Percentiles rank a stretch among this genome's conserved stretches.
phyloP scores from a whole-genome alignment of 2,329 filamentous ascomycete species.

The Coniella vitis region DNA sequence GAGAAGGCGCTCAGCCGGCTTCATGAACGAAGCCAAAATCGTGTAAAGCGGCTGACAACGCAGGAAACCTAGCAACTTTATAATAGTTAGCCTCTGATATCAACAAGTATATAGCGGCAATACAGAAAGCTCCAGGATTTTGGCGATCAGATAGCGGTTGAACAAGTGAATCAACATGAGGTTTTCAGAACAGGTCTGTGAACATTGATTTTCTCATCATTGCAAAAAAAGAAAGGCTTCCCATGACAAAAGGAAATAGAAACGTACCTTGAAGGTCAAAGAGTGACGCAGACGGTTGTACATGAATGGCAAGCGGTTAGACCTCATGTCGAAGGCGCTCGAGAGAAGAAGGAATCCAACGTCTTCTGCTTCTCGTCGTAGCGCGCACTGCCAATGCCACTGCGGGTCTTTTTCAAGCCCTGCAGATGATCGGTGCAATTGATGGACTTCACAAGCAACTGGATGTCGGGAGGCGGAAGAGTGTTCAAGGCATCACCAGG shows the following conservation, averaged over 20 bases:
- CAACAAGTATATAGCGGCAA: slow-evolving; percentile 2
- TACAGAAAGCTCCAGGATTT: slow-evolving; percentile 11
- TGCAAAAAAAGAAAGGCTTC: slow-evolving; percentile 32
- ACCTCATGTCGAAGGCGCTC: slow-evolving; percentile 43
- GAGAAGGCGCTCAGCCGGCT: no score
- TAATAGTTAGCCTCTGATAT: slow-evolving; percentile 8
- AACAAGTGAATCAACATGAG: slow-evolving; percentile 64
- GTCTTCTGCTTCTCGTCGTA: slow-evolving; percentile 71
- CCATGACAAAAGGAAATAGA: slow-evolving; percentile 11
- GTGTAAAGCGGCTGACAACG: no score
- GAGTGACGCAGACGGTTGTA: background rate
- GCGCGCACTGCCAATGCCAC: slow-evolving; percentile 72
- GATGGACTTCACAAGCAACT: slow-evolving; percentile 46
- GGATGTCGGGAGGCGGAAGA: slow-evolving; percentile 1
- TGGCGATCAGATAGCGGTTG: slow-evolving; percentile 72
- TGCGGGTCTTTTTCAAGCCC: slow-evolving; percentile 70
- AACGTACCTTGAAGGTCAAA: slow-evolving; percentile 32
- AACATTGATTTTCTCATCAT: slow-evolving; percentile 66
- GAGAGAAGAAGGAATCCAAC: slow-evolving; percentile 66
- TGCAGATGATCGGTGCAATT: slow-evolving; percentile 67
- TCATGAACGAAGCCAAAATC: no score
- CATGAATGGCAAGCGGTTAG: slow-evolving; percentile 21
- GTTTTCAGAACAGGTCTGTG: slow-evolving; percentile 82
- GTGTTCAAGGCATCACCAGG: no score
- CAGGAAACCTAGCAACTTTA: no score